phyloP scores from a whole-genome alignment of 331 rosid species.

The Pyracantha coccinea region DNA sequence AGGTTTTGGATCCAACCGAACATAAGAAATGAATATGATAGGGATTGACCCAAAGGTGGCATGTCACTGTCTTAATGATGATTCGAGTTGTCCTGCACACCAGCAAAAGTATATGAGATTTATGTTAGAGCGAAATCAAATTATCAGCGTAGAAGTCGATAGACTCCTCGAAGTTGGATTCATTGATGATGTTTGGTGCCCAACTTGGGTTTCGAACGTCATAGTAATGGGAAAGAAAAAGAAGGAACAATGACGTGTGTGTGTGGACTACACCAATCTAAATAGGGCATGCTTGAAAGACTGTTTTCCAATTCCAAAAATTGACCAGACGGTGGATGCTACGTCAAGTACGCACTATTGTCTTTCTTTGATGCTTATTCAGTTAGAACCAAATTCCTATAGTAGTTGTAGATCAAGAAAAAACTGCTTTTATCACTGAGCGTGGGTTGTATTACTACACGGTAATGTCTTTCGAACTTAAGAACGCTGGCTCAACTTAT shows the following conservation, averaged over 20 bases:
- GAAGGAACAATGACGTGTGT: not conserved
- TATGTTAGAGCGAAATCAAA: not conserved
- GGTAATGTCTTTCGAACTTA: not conserved
- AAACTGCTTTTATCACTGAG: too few species aligned
- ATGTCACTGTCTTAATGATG: not conserved
- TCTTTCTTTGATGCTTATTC: too few species aligned
- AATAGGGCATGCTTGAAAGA: not conserved
- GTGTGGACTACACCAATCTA: not conserved
- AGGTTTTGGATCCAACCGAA: not conserved
- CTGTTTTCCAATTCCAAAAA: too few species aligned
- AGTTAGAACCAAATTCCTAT: too few species aligned
- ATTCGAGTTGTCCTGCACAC: fast-evolving
- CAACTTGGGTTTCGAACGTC: not conserved
- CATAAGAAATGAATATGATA: too few species aligned
- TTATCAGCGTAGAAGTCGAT: not conserved
- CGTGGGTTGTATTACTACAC: too few species aligned
- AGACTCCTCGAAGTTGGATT: not conserved
- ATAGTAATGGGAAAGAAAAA: not conserved
- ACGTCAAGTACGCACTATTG: not conserved
- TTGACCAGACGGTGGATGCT: too few species aligned
- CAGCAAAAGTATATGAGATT: not conserved
- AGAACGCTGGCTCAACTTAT: too few species aligned
- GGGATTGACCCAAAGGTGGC: not conserved
- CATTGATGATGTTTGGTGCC: not conserved
- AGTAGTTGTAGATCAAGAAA: too few species aligned